Evolutionary conservation across 768 basidiomycete genomes (phyloP).

Genomic region (Terana coerulea): DNA sequence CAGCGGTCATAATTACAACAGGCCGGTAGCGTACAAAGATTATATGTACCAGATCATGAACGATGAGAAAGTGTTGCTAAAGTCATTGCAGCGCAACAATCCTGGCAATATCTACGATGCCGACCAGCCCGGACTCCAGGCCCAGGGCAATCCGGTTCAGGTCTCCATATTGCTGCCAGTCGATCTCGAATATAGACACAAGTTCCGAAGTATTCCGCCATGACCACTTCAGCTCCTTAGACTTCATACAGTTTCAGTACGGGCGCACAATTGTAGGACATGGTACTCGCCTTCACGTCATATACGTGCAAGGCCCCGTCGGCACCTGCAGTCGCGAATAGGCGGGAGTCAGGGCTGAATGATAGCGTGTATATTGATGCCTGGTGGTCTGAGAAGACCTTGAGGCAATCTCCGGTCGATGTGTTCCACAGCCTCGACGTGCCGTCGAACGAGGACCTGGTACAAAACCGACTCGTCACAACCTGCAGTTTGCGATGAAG

Average conservation of each 20-base stretch:
- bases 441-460: constrained; percentile 75
- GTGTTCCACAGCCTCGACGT: constrained; percentile 84
- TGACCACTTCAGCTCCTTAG: constrained; percentile 50
- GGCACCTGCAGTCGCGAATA: constrained; percentile 73
- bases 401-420: constrained; percentile 68
- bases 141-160: constrained; percentile 66
- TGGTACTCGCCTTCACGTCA: constrained; percentile 49
- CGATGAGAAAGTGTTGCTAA: background rate
- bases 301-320: constrained; percentile 79
- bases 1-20: background rate
- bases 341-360: constrained; percentile 72
- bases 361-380: constrained; percentile 68
- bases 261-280: background rate
- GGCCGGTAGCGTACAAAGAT: background rate
- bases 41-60: no score
- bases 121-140: constrained; percentile 64
- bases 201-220: constrained; percentile 58
- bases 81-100: constrained; percentile 28
- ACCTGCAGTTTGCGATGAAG: background rate
- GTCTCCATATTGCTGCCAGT: constrained; percentile 58
- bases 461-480: background rate
- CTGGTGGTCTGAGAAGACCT: constrained; percentile 67
- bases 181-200: constrained; percentile 71
- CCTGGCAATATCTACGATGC: constrained; percentile 57
- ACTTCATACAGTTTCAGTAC: constrained; percentile 22